Conservation (phyloP, 768 basidiomycete species). For the Hypholoma fasciculare region DNA sequence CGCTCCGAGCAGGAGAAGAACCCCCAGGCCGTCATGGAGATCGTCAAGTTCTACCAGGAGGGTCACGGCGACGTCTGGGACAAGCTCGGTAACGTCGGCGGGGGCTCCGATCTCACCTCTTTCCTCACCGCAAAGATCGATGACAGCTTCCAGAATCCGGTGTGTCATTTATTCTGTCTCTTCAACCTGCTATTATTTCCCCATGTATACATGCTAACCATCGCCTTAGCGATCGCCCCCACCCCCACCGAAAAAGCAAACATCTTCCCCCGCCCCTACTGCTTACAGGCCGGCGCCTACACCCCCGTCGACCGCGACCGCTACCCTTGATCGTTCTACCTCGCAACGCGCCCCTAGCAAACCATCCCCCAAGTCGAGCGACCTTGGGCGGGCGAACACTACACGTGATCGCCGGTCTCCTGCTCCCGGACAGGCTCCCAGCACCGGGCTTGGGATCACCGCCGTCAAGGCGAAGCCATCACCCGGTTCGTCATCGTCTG, state of each 20-base stretch:
- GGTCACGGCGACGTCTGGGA: slow-evolving; percentile 81
- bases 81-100: slow-evolving; percentile 71
- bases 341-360: slow-evolving; percentile 77
- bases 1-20: slow-evolving; percentile 95
- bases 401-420: slow-evolving; percentile 62
- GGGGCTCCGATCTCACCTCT: slow-evolving; percentile 15
- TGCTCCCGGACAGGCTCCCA: slow-evolving; percentile 27
- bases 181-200: background rate
- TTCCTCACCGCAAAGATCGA: slow-evolving; percentile 38
- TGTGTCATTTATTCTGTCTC: slow-evolving; percentile 33
- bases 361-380: slow-evolving; percentile 39
- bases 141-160: slow-evolving; percentile 56
- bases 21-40: slow-evolving; percentile 97
- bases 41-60: slow-evolving; percentile 98
- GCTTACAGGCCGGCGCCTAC: slow-evolving; percentile 78
- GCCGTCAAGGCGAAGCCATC: slow-evolving; percentile 45
- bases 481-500: slow-evolving; percentile 59
- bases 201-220: background rate
- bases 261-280: slow-evolving; percentile 42
- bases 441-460: slow-evolving; percentile 1
- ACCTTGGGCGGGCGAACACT: slow-evolving; percentile 68
- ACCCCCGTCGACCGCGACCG: slow-evolving; percentile 61
- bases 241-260: slow-evolving; percentile 47
- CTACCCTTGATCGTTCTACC: slow-evolving; percentile 82
- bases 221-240: slow-evolving; percentile 45